Conservation (phyloP, 208 protist genomes). For the Leishmania lainsoni region DNA sequence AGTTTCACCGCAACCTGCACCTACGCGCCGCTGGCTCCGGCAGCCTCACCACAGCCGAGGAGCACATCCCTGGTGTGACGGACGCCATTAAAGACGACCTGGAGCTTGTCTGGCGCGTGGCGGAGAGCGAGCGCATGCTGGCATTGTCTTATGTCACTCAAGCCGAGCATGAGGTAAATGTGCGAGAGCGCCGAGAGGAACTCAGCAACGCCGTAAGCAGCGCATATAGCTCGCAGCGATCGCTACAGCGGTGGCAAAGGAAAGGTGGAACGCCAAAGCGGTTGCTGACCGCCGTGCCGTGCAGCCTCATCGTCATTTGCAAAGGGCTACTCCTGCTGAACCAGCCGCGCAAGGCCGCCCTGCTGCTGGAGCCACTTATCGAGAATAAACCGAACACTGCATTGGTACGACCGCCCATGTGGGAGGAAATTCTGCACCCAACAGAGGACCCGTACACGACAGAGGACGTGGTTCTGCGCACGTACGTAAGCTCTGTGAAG, state of each 20-base stretch:
- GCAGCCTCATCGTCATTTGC: constrained; percentile 68
- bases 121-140: constrained; percentile 87
- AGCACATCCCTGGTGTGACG: constrained; percentile 37
- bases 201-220: constrained; percentile 85
- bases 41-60: constrained; percentile 53
- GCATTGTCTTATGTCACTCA: constrained; percentile 78
- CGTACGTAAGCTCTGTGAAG: constrained; percentile 68
- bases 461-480: constrained; percentile 66
- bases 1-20: constrained; percentile 50
- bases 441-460: constrained; percentile 60
- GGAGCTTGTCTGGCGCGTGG: constrained; percentile 58
- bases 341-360: constrained; percentile 80
- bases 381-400: constrained; percentile 75
- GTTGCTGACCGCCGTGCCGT: constrained; percentile 72
- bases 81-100: constrained; percentile 43
- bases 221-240: constrained; percentile 86
- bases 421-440: constrained; percentile 59
- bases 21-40: constrained; percentile 57
- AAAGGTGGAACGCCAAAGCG: constrained; percentile 72
- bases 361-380: constrained; percentile 86
- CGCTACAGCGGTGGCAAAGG: constrained; percentile 74
- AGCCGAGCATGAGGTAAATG: constrained; percentile 90
- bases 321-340: constrained; percentile 76
- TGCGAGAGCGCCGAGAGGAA: constrained; percentile 65
- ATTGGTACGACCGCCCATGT: constrained; percentile 74